Base-by-base conservation (phyloP, 768 basidiomycete genomes). In the Inosperma sp. region DNA sequence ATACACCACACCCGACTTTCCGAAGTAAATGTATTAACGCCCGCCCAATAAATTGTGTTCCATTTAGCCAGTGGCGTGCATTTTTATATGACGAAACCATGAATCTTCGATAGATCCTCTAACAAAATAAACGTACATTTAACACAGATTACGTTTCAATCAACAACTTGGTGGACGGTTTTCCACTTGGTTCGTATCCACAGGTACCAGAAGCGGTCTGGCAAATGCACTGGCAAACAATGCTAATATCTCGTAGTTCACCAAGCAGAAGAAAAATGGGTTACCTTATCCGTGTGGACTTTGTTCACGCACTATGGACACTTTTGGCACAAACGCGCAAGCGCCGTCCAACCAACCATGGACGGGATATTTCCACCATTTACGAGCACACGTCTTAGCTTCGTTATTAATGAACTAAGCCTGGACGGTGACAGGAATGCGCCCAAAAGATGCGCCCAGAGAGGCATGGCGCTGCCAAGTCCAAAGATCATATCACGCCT, bases 221-320 rank as follows among this genome's bases (percentile, higher is more conserved):
- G 55, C 72, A 73, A n/a, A 62, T 14, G 49, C 72, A 73, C 72
- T 73, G 36, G 12, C 5, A 16, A 22, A 29, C 4, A 14, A 2
- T 10, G 13, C 23, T 10, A 14, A 21, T 22, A 9, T 30, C 27
- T 16, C 22, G 29, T 2, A 2, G 14, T 12, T 13, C 29, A 22
- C 34, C 29, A n/a, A 14, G 34, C 6, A 17, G 8, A 7, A 34
- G 48, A 7, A 30, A 5, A 13, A 13, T 34, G 23, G 16, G 60
- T 44, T 43, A 71, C 72, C 55, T 67, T 62, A 17, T 54, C 58
- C n/a, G 71, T 68, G 51, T 72, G 72, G 4, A 56, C 59, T 56
- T 73, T 73, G 51, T 73, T 73, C 6, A 47, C 39, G 54, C 72
- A 73, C 35, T 68, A 56, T 14, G 59, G 58, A 52, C 72, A 73